Evolutionary conservation across 495 filamentous ascomycete species (phyloP).

Genomic region (Trichoderma erinaceum): DNA sequence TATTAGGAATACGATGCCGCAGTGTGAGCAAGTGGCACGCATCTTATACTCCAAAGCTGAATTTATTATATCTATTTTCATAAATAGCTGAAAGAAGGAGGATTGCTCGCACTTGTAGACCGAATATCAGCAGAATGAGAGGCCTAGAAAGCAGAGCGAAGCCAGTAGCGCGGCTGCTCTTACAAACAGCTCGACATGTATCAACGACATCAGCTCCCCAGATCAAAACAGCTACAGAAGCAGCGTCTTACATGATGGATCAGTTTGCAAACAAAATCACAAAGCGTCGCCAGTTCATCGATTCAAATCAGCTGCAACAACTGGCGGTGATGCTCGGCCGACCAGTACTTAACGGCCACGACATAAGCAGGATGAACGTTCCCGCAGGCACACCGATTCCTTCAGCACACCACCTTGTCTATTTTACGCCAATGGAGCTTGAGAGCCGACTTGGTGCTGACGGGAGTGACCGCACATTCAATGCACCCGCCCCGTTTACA

Average conservation of each 20-base stretch:
- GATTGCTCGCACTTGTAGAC: background rate
- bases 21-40: background rate
- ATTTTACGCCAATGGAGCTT: constrained; percentile 51
- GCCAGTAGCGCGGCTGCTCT: background rate
- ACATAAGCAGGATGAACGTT: constrained; percentile 25
- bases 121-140: background rate
- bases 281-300: constrained; percentile 42
- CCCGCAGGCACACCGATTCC: constrained; percentile 41
- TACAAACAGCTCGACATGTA: background rate
- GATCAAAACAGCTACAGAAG: background rate
- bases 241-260: constrained; percentile 3
- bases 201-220: background rate
- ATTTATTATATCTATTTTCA: background rate
- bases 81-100: background rate
- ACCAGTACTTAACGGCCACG: constrained; percentile 23
- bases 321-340: constrained; percentile 50
- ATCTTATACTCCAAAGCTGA: background rate
- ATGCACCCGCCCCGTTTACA: constrained; percentile 53
- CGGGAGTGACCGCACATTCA: constrained; percentile 56
- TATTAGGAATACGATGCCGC: background rate
- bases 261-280: constrained; percentile 20
- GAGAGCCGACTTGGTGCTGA: constrained; percentile 50
- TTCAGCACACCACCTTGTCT: constrained; percentile 53
- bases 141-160: background rate
- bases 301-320: constrained; percentile 53